phyloP scores from a whole-genome alignment of 2,329 filamentous ascomycete species.

The Neurospora sp. region DNA sequence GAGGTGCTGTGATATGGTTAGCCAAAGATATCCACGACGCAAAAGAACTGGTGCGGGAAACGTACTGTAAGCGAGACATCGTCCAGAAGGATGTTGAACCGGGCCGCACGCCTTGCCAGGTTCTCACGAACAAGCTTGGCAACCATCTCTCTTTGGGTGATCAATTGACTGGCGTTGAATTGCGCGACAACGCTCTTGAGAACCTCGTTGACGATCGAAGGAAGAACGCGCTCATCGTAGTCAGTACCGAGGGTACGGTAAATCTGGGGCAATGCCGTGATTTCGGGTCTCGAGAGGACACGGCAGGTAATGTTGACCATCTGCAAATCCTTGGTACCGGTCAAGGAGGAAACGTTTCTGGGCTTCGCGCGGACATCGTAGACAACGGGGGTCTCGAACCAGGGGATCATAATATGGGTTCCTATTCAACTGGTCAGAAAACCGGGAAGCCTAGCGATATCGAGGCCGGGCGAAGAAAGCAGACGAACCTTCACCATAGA shows the following conservation, averaged over 20 bases:
- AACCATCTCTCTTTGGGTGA: constrained; percentile 97
- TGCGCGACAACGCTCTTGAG: constrained; percentile 97
- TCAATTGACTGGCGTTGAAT: constrained; percentile 96
- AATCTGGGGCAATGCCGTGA: constrained; percentile 88
- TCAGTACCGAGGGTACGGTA: constrained; percentile 92
- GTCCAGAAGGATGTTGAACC: constrained; percentile 95
- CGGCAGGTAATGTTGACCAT: constrained; percentile 99
- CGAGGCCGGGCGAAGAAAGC: constrained; percentile 1
- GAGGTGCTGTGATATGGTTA: constrained; percentile 43
- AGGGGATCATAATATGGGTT: constrained; percentile 88
- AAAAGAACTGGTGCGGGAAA: not conserved
- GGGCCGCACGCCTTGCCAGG: constrained; percentile 76
- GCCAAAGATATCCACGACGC: constrained; percentile 1
- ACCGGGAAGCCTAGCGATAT: not conserved
- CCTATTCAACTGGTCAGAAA: constrained; percentile 37
- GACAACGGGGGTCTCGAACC: constrained; percentile 93
- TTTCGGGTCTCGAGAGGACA: constrained; percentile 84
- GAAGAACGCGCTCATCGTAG: constrained; percentile 93
- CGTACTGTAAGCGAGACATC: constrained; percentile 92
- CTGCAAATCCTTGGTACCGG: constrained; percentile 97
- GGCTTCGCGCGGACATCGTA: constrained; percentile 98
- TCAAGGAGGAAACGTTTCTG: constrained; percentile 90
- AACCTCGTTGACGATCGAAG: constrained; percentile 97
- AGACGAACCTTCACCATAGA: constrained; percentile 77
- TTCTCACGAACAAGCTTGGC: constrained; percentile 87